phyloP scores from a whole-genome alignment of 805 yeast species.

The Ogataea salicorniae region DNA sequence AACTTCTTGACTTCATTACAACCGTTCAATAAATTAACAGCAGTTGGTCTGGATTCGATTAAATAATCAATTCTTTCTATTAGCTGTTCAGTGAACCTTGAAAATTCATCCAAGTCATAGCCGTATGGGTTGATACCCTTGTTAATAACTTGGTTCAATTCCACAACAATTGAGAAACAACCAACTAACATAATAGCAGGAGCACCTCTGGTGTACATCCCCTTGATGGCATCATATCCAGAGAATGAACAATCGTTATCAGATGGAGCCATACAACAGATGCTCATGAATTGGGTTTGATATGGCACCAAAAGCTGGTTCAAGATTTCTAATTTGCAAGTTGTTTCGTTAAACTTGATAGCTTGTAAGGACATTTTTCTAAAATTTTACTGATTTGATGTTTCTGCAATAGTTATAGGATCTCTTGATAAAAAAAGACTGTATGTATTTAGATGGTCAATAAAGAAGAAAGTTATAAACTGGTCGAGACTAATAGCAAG shows the following conservation, averaged over 20 bases:
- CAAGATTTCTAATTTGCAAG: slow-evolving; percentile 50
- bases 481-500: too few species aligned
- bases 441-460: too few species aligned
- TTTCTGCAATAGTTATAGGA: too few species aligned
- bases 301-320: slow-evolving; percentile 86
- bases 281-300: slow-evolving; percentile 59
- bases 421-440: too few species aligned
- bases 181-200: slow-evolving; percentile 98
- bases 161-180: slow-evolving; percentile 76
- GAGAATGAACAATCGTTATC: slow-evolving; percentile 62
- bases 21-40: slow-evolving; percentile 85
- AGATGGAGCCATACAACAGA: slow-evolving; percentile 47
- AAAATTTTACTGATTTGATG: too few species aligned
- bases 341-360: slow-evolving; percentile 52
- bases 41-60: slow-evolving; percentile 85
- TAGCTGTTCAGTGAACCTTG: slow-evolving; percentile 34
- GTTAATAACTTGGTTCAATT: slow-evolving; percentile 37
- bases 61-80: slow-evolving; percentile 53
- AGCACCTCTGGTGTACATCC: slow-evolving; percentile 96
- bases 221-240: slow-evolving; percentile 77
- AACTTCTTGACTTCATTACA: slow-evolving; percentile 42
- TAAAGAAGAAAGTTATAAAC: too few species aligned
- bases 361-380: slow-evolving; percentile 47
- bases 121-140: slow-evolving; percentile 25
- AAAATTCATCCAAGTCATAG: slow-evolving; percentile 16